phyloP scores from a whole-genome alignment of 169 alveolate genomes.

The Plasmodium falciparum region DNA sequence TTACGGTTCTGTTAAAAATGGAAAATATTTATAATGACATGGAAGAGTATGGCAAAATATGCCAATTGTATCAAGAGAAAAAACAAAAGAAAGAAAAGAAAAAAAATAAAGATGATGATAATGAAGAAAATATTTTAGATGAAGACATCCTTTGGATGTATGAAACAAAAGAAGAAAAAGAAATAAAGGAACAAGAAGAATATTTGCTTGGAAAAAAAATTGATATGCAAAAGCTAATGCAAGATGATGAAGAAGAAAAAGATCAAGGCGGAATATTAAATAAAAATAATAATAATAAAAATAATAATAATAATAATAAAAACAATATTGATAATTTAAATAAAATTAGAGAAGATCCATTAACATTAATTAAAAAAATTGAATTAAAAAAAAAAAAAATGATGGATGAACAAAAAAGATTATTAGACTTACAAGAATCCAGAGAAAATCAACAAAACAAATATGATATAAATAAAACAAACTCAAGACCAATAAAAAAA shows the following conservation, averaged over 20 bases:
- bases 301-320: slow-evolving; percentile 27
- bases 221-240: slow-evolving; percentile 59
- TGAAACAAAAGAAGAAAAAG: slow-evolving; percentile 74
- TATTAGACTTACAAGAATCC: slow-evolving; percentile 30
- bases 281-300: slow-evolving; percentile 6
- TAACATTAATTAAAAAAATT: slow-evolving; percentile 67
- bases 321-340: slow-evolving; percentile 54
- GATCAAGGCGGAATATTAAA: neutral
- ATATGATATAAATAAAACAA: neutral
- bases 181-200: slow-evolving; percentile 72
- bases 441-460: slow-evolving; percentile 18
- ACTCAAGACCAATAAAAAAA: neutral
- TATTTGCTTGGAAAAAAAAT: slow-evolving; percentile 69
- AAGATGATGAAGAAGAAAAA: slow-evolving; percentile 54
- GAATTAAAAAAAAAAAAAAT: slow-evolving; percentile 56
- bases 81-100: slow-evolving; percentile 50
- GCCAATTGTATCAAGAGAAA: slow-evolving; percentile 62
- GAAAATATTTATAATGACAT: slow-evolving; percentile 73
- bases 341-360: slow-evolving; percentile 72
- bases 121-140: slow-evolving; percentile 33
- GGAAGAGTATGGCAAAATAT: slow-evolving; percentile 76
- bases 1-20: slow-evolving; percentile 19
- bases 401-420: slow-evolving; percentile 49
- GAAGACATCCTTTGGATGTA: slow-evolving; percentile 77
- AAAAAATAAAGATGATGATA: slow-evolving; percentile 36